Evolutionary conservation across 306 rosid genomes (phyloP), one percentile per base, ranked within the genome.

Genomic region (Vachellia pachyceras): DNA sequence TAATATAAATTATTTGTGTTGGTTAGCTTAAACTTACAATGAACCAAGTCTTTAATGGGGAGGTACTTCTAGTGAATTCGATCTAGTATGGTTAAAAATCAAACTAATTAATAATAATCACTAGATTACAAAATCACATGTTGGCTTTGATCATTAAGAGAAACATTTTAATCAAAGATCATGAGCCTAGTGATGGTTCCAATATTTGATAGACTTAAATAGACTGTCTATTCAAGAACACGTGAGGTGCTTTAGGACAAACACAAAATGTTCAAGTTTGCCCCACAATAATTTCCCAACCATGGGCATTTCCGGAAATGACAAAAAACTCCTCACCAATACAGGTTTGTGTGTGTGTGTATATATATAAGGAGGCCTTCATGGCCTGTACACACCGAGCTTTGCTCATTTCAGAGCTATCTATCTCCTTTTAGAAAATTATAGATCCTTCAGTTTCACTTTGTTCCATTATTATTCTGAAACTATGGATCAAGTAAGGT

Each of bases 401-500:
- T 77, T 41, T 39, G 57, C 13, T 29, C 49, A 20, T 60, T 40
- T 76, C 17, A 12, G 37, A 61, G 35, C 17, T 23, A 25, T 64
- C 1, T n/a, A 42, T 3, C 76, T 69, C 9, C 10, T 23, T 60
- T 57, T 44, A 76, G 23, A 80, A 77, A 54, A 68, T 54, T 14
- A 3, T 7, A 47, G 13, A 46, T 66, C 71, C 11, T 35, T 22
- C n/a, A 82, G 37, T 78, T 60, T 22, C 81, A 67, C n/a, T 69
- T 52, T 6, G 12, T 50, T 61, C 72, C 79, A 61, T 60, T 58
- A n/a, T n/a, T n/a, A n/a, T 54, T 80, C 64, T 80, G 65, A 74
- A 75, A 79, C 1, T 45, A 91, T 87, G 94, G 91, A 87, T 78
- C 66, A 77, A 67, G 47, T 14, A 36, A 79, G 73, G 60, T 40